A percentile compares a stretch with the other conserved stretches of the same genome.
Evolutionary conservation across 108 stramenopile genomes (phyloP).

Genomic region (Pseudonitzschia delicatissima): DNA sequence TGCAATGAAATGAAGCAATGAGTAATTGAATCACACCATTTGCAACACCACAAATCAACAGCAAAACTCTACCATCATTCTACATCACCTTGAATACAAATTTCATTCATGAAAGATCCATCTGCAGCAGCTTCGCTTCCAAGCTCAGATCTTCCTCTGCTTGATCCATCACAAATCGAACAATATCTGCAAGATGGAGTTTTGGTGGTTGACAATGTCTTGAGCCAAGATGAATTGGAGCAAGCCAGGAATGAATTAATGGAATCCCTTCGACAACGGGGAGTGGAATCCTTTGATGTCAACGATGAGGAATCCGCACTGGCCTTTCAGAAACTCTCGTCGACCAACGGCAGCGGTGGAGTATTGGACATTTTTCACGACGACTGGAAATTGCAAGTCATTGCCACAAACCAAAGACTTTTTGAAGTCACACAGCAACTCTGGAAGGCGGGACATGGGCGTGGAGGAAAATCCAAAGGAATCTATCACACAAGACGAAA

Average conservation of each 20-base stretch:
- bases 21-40: too few relatives aligned
- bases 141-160: too few relatives aligned
- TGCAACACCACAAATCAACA: too few relatives aligned
- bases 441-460: conserved; percentile 75
- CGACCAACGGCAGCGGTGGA: conserved; percentile 86
- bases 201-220: conserved; percentile 63
- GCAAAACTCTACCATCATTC: too few relatives aligned
- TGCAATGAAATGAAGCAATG: too few relatives aligned
- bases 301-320: conserved; percentile 41
- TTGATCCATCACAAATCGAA: conserved; percentile 22
- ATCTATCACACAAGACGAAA: conserved; percentile 15
- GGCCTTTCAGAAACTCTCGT: conserved; percentile 47
- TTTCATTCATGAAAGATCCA: too few relatives aligned
- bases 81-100: too few relatives aligned
- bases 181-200: conserved; percentile 46
- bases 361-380: conserved; percentile 90
- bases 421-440: conserved; percentile 69
- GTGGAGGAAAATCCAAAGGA: conserved; percentile 49
- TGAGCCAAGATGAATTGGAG: conserved; percentile 43
- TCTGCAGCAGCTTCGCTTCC: too few relatives aligned
- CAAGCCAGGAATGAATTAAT: conserved; percentile 44
- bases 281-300: conserved; percentile 27
- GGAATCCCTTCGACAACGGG: conserved; percentile 40
- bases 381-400: conserved; percentile 70
- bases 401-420: conserved; percentile 60